Base-by-base conservation (phyloP, 2,329 filamentous ascomycete species). In the Botrytis sinoallii region DNA sequence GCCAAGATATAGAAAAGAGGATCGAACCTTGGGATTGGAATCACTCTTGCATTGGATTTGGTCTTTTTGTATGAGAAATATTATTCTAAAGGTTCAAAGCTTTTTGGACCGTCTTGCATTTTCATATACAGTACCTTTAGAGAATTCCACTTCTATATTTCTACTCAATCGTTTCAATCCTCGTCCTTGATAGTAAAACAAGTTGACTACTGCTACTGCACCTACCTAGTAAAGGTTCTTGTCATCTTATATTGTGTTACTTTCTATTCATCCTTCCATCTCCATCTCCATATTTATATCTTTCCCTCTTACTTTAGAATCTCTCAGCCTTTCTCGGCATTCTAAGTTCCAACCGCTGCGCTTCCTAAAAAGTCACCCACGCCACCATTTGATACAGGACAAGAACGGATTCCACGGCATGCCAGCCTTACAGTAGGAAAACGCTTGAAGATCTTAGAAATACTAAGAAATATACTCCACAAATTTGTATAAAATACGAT, bases 1-100 rank as follows among this genome's bases (percentile, higher is more conserved):
- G 67, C 74, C 74, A 71, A 75, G 71, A 57, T 57, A 71, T 74
- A 55, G 52, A 72, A 61, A 61, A 61, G n/a, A 61, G 59, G 59
- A 38, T 61, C 59, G 59, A 61, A 61, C 25, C 48, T 52, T n/a
- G 10, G 48, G 48, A 52, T 52, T 52, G 59, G 59, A 25, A 61
- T 61, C 59, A 38, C 12, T 61, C 59, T 52, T 52, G 48, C 48
- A 52, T 52, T n/a, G 48, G 48, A n/a, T 52, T 52, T 52, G 48
- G 10, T n/a, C 48, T 52, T 52, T 52, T n/a, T 38, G 35, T 61
- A 61, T 38, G 59, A 61, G 59, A 38, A 61, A 61, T 38, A 38
- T 25, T 16, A 63, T n/a, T 63, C 14, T 25, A 63, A 12, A 20
- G 38, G 32, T 18, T 61, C 59, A 40, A 61, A 42, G 60, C 60